These are phyloP conservation scores for Sugiyamaella paludigena DNA, from an alignment of 1,139 yeast genomes.

Conservation along the genomic window DNA sequence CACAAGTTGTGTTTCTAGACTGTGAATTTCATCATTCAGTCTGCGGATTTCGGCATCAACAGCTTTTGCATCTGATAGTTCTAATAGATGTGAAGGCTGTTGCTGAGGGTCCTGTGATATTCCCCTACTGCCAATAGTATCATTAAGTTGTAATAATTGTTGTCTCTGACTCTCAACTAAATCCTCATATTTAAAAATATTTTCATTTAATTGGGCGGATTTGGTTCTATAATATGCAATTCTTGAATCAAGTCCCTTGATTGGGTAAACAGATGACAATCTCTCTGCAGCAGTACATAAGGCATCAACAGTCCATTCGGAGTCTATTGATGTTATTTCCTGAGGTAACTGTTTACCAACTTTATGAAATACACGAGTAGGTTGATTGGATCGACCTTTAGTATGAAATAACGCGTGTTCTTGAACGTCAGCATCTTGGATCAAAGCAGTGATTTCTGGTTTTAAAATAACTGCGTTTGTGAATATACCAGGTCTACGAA, in stretches of 20 bases:
- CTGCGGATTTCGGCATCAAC: slow-evolving; percentile 5
- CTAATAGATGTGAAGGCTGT: background rate
- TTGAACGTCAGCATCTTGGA: slow-evolving; percentile 57
- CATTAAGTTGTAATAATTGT: slow-evolving; percentile 24
- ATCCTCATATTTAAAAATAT: slow-evolving; percentile 36
- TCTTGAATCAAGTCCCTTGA: slow-evolving; percentile 33
- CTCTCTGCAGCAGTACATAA: slow-evolving; percentile 35
- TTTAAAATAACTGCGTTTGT: slow-evolving; percentile 58
- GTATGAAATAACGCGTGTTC: slow-evolving; percentile 49
- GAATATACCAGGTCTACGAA: slow-evolving; percentile 57
- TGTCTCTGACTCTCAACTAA: slow-evolving; percentile 34
- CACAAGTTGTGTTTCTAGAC: slow-evolving; percentile 9
- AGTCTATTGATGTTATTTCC: slow-evolving; percentile 15
- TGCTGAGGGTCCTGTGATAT: slow-evolving; percentile 1
- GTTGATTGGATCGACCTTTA: slow-evolving; percentile 11
- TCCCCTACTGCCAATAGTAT: slow-evolving; percentile 20
- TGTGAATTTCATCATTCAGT: slow-evolving; percentile 9
- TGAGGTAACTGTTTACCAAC: background rate
- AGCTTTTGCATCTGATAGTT: background rate
- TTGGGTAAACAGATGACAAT: slow-evolving; percentile 35
- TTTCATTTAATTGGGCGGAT: slow-evolving; percentile 29
- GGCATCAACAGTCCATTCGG: slow-evolving; percentile 36
- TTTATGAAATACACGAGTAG: slow-evolving; percentile 15
- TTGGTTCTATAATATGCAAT: slow-evolving; percentile 25
- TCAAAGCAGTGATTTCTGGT: slow-evolving; percentile 56